Base-by-base conservation (phyloP, 1,284 basidiomycete genomes). In the Rhodofomes roseus region DNA sequence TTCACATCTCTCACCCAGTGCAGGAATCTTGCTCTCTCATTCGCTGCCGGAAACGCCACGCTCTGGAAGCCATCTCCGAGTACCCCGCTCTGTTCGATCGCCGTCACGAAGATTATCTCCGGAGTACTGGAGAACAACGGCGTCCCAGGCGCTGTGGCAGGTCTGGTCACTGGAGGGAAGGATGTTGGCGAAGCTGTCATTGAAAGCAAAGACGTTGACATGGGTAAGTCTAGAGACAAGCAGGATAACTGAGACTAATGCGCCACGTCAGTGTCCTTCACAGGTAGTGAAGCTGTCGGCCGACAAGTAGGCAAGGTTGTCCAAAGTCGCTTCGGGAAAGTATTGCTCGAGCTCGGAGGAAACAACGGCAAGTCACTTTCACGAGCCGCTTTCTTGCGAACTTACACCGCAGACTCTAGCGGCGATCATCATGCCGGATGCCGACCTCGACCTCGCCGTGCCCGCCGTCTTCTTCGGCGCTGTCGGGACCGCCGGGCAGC, bases 1-100 rank as follows among this genome's bases (percentile, higher is more conserved):
- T 48, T 18, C n/a, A 23, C n/a, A 25, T 48, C 46, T 27, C 23
- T 29, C 25, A 48, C 46, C 4, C 5, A 4, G 25, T 4, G 29
- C 56, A 94, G 92, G 95, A 98, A 98, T 74, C 81, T 97, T 50
- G 85, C 93, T 1, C 80, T 98, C 31, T 93, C 94, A 1, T 79
- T 98, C 57, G 90, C 92, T 1, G 92, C 93, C 37, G 95, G 95
- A 8, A 98, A 98, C 73, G 87, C 93, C 1, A 96, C 94, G 0
- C 77, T 98, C 50, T 98, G 95, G 95, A 98, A 98, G 73, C 95
- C 95, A 1, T 91, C 93, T 0, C 93, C 91, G 0, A 92, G 85
- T 4, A 98, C 96, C 0, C 90, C 95, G 1, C 76, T 96, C 46
- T 94, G 86, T 70, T 83, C 94, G 12, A 92, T 98, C 59, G 95